Percentiles rank a stretch among this genome's conserved stretches.
phyloP scores from a whole-genome alignment of 768 basidiomycete genomes.

The Asterophora parasitica region DNA sequence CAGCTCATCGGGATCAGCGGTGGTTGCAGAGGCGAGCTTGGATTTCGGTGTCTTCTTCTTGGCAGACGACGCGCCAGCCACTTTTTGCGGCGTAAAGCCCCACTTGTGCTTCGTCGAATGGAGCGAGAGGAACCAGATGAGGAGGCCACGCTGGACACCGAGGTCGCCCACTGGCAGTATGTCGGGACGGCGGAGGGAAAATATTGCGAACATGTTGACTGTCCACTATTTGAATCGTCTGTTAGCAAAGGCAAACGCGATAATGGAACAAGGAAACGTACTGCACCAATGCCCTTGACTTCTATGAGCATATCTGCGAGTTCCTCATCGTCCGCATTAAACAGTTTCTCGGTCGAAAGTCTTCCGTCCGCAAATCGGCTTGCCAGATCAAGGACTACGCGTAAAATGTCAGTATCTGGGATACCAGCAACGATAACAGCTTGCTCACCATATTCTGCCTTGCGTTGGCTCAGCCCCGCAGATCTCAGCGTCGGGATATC shows the following conservation, averaged over 20 bases:
- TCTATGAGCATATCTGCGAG: slow-evolving; percentile 69
- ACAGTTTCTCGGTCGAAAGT: slow-evolving; percentile 66
- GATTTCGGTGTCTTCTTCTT: slow-evolving; percentile 5
- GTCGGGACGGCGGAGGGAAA: slow-evolving; percentile 78
- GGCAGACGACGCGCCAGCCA: slow-evolving; percentile 16
- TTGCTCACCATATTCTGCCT: slow-evolving; percentile 79
- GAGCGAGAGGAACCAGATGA: slow-evolving; percentile 63
- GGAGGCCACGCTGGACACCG: slow-evolving; percentile 73
- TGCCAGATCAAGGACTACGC: slow-evolving; percentile 72
- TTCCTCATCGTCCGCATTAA: slow-evolving; percentile 71
- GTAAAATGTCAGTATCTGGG: not conserved
- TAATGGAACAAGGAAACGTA: slow-evolving; percentile 26
- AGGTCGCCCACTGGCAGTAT: slow-evolving; percentile 74
- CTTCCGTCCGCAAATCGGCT: slow-evolving; percentile 76
- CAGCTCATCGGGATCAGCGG: slow-evolving; percentile 28
- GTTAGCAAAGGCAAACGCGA: not conserved
- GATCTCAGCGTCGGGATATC: slow-evolving; percentile 56
- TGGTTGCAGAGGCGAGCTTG: not conserved
- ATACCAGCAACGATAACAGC: not conserved
- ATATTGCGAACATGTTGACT: slow-evolving; percentile 95
- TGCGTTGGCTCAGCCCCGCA: slow-evolving; percentile 79
- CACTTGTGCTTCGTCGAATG: slow-evolving; percentile 50
- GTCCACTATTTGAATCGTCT: slow-evolving; percentile 43
- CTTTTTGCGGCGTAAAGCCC: slow-evolving; percentile 48
- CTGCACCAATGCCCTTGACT: slow-evolving; percentile 76